Evolutionary conservation across 169 alveolate genomes (phyloP).

Genomic region (Cyclospora cayetanensis): DNA sequence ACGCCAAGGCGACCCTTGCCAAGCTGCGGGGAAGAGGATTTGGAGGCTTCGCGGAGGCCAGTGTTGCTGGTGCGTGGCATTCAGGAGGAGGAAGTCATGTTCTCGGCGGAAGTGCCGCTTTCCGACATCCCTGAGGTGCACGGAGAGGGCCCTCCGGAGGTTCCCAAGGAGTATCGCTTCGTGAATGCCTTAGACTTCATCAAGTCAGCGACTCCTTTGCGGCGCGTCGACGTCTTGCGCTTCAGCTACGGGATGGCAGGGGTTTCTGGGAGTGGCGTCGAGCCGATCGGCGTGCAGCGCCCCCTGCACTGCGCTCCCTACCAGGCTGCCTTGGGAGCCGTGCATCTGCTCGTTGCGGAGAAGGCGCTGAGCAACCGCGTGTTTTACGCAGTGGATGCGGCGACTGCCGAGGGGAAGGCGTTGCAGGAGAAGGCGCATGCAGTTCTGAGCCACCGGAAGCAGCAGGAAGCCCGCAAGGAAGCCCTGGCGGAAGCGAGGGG

Average conservation of each 20-base stretch:
- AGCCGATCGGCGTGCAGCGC: not conserved
- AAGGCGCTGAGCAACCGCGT: not conserved
- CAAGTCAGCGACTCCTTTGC: not conserved
- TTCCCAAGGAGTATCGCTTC: not conserved
- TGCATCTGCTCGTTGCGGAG: not conserved
- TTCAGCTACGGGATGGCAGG: not conserved
- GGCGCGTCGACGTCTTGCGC: not conserved
- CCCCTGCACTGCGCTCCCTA: not conserved
- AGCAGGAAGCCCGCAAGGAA: not conserved
- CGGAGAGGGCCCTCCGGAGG: not conserved
- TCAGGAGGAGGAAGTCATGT: not conserved
- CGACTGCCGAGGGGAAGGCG: not conserved
- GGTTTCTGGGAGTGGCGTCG: not conserved
- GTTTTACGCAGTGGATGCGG: not conserved
- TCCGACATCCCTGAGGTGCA: not conserved
- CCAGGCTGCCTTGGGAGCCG: not conserved
- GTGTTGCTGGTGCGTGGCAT: not conserved
- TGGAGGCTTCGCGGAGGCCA: not conserved
- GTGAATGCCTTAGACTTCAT: not conserved
- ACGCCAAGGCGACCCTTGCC: not conserved
- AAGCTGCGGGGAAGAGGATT: not conserved
- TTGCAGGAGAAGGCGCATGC: not conserved
- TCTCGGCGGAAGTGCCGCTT: not conserved
- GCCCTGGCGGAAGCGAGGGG: not conserved
- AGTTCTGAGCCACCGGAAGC: not conserved